Conservation (phyloP, 225 moss, liverwort and hornwort genomes). For the Thuidium tamariscinum region DNA sequence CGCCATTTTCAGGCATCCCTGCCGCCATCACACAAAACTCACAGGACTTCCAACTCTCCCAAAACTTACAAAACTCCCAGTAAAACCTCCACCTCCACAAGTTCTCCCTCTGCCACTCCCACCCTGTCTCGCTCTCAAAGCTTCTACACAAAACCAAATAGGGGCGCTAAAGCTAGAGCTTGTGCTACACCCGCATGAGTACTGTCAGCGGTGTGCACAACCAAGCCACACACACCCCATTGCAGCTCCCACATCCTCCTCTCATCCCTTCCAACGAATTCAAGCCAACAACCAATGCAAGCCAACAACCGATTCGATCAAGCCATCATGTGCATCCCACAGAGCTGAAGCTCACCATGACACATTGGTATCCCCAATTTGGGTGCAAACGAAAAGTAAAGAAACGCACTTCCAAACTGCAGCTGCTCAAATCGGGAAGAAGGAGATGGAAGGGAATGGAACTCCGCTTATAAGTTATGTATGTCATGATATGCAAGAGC, state of each 20-base stretch:
- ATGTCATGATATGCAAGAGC: not conserved
- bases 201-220: not conserved
- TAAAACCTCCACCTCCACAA: not conserved
- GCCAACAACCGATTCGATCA: not conserved
- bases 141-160: not conserved
- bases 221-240: not conserved
- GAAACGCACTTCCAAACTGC: not conserved
- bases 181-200: not conserved
- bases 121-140: not conserved
- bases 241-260: not conserved
- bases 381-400: not conserved
- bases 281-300: not conserved
- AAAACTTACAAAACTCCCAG: not conserved
- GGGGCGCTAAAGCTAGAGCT: not conserved
- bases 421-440: not conserved
- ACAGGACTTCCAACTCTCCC: not conserved
- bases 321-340: not conserved
- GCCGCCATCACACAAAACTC: not conserved
- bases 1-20: conserved; percentile 11
- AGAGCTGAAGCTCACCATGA: not conserved
- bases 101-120: not conserved
- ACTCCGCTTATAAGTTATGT: too few relatives aligned
- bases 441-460: not conserved
- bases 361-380: not conserved
- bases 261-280: not conserved